Conservation (phyloP, 345 rosid genomes). For the Euclidium syriacum region DNA sequence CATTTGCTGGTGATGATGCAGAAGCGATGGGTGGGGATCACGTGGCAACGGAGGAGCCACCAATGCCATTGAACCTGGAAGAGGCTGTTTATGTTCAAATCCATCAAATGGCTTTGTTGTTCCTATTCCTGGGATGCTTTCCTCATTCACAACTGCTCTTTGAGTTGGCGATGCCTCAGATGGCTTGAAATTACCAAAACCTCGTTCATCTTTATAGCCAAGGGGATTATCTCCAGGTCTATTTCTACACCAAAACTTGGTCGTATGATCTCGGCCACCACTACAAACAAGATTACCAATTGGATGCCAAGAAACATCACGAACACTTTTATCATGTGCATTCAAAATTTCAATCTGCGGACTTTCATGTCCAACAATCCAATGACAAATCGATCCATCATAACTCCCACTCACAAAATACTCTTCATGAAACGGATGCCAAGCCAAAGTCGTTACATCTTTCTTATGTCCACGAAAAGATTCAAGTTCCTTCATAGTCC, state of each 20-base stretch:
- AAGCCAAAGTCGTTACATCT: slow-evolving; percentile 95
- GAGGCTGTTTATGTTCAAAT: slow-evolving; percentile 70
- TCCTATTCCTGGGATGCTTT: slow-evolving; percentile 94
- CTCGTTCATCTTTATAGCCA: slow-evolving; percentile 87
- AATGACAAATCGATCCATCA: slow-evolving; percentile 92
- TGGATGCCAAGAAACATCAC: slow-evolving; percentile 99
- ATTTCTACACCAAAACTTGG: slow-evolving; percentile 98
- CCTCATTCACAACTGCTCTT: slow-evolving; percentile 84
- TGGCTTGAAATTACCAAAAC: slow-evolving; percentile 53
- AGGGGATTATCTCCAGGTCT: slow-evolving; percentile 92
- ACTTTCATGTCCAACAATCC: slow-evolving; percentile 96
- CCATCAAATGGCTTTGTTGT: slow-evolving; percentile 67
- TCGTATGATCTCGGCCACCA: slow-evolving; percentile 92
- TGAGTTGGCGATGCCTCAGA: slow-evolving; percentile 75
- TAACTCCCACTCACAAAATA: slow-evolving; percentile 95
- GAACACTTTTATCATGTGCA: slow-evolving; percentile 92
- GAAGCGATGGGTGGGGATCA: slow-evolving; percentile 96
- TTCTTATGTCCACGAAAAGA: slow-evolving; percentile 93
- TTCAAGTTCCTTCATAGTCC: slow-evolving; percentile 99
- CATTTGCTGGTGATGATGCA: slow-evolving; percentile 68
- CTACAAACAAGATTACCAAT: slow-evolving; percentile 98
- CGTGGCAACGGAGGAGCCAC: slow-evolving; percentile 96
- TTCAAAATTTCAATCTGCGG: slow-evolving; percentile 81
- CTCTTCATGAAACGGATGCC: slow-evolving; percentile 99
- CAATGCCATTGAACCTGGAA: slow-evolving; percentile 54